Base-by-base conservation (phyloP, 2,329 filamentous ascomycete species). In the Fusarium nematophilum region DNA sequence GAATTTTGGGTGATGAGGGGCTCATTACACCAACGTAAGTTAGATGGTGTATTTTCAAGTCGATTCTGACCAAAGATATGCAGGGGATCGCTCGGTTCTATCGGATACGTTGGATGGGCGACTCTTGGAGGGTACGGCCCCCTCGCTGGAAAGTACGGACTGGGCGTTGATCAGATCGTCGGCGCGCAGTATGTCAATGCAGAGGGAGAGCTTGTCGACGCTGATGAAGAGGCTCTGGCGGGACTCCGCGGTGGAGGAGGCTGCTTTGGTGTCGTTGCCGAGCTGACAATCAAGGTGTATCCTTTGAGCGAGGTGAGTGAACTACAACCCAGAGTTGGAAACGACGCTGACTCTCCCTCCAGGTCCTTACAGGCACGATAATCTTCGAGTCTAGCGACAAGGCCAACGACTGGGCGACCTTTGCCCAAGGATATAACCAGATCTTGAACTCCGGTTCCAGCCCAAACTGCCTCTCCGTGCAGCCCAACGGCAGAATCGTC, bases 211-310 rank as follows among this genome's bases (percentile, higher is more conserved):
- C 9, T 64, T 3, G 2, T 38, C 4, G 23, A 48, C 11, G 59
- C 59, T 0, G 23, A 44, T 7, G 33, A 55, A 6, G 60, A 61
- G 9, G 6, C 54, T 0, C 34, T 64, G 0, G 30, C 33, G 2
- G 59, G 56, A 0, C 54, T 64, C 9, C 45, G 59, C 5, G 61
- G 61, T 2, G 43, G 44, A 1, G 61, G 61, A 0, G 52, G 52
- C 2, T 52, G 33, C 2, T 33, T 64, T 0, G 61, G 61, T 0
- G n/a, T 64, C 1, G 39, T 64, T 0, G 11, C 52, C 9, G 48
- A 60, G 1, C 25, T 64, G 0, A 58, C 31, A 0, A 38, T 64
- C n/a, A 60, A 49, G 1, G 27, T 42, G 0, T 54, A 52, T 2
- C 52, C 61, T 0, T 1, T 58, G 1, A 5, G 5, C 2, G 42